Base-by-base conservation (phyloP, 1,139 yeast genomes). In the Taphrina populina region DNA sequence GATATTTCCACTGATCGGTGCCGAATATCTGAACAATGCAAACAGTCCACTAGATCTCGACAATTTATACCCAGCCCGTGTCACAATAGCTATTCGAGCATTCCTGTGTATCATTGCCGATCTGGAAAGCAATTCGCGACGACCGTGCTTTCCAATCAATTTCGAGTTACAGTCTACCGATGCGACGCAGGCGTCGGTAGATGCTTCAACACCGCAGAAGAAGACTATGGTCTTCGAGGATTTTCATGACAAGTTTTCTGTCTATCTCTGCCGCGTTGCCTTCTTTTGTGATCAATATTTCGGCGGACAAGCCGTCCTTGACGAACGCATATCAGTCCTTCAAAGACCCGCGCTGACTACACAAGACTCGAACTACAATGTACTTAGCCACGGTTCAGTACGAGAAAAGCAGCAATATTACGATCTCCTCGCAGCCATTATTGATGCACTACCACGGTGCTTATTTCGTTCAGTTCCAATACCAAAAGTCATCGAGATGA, bases 371-470 rank as follows among this genome's bases (percentile, higher is more conserved):
- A 19, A 20, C 3, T 27, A 15, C 32, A 33, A 13, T 27, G 33
- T 26, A 13, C 10, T 19, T 20, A 20, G 20, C 7, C 45, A 32
- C n/a, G 47, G 57, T 6, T n/a, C 33, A 3, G 34, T 45, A 5
- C 46, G 58, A 15, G 59, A 57, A 17, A 57, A 46, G 33, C 67
- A 64, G 43, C 68, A 76, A 30, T 77, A 78, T 52, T 67, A 77
- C 30, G 88, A 85, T 52, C 69, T 88, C 17, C 83, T 88, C 67
- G 81, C 90, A 0, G 79, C 82, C 2, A 73, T 86, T 17, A 74
- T 88, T 10, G 88, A 83, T 56, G 74, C 83, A 0, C 70, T 82
- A 36, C 92, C 95, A 0, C 82, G 85, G 78, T 79, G 87, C 44
- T 71, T 81, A 53, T 78, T 11, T 71, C 76, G 4, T 70, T 76